Percentiles rank a stretch among this genome's conserved stretches.
Conservation (phyloP, 225 moss, liverwort and hornwort genomes). For the Sphagnum tenellum region DNA sequence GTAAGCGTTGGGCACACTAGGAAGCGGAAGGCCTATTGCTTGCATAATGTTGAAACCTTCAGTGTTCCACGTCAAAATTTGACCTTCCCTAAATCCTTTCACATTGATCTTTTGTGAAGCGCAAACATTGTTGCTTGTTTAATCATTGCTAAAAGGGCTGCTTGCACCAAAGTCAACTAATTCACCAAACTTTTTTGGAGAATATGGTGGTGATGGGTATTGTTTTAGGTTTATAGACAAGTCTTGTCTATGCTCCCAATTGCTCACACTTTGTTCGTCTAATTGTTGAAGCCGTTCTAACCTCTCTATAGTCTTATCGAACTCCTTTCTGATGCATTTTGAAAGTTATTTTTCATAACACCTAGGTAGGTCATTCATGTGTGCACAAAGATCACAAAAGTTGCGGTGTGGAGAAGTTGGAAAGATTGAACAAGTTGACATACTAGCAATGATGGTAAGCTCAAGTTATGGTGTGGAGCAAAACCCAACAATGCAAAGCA, state of each 20-base stretch:
- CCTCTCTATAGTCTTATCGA: background rate
- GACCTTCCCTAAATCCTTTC: background rate
- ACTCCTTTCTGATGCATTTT: background rate
- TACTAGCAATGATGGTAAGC: background rate
- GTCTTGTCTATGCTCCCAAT: background rate
- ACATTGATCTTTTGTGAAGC: background rate
- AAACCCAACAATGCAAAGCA: background rate
- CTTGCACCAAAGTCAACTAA: background rate
- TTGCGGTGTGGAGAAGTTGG: background rate
- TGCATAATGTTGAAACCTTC: background rate
- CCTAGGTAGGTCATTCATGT: background rate
- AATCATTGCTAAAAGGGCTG: background rate
- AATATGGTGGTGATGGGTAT: slow-evolving; percentile 1
- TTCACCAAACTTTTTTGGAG: background rate
- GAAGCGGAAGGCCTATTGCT: background rate
- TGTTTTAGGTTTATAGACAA: background rate
- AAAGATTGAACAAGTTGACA: background rate
- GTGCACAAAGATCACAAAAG: background rate
- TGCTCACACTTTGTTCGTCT: background rate
- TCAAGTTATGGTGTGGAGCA: background rate
- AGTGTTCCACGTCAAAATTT: background rate
- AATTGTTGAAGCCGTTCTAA: background rate
- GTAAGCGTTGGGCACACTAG: too few species aligned
- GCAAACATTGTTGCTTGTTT: background rate
- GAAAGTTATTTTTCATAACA: background rate